Evolutionary conservation across 2,329 filamentous ascomycete species (phyloP).

Genomic region (Cadophora gregata): DNA sequence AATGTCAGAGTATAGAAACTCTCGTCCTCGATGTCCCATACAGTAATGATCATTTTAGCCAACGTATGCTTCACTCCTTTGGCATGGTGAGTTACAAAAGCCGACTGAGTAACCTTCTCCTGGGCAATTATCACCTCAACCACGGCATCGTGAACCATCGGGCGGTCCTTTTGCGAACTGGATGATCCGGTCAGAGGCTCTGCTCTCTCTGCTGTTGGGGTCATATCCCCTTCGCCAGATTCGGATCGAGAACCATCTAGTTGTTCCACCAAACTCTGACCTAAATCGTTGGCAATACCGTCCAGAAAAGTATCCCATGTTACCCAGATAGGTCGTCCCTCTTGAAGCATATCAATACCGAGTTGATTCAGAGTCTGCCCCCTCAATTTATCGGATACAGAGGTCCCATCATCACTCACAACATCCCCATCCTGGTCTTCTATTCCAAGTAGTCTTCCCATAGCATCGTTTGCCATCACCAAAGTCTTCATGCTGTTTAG

Average conservation of each 20-base stretch:
- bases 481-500: slow-evolving; percentile 73
- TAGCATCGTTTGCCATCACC: slow-evolving; percentile 76
- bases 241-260: slow-evolving; percentile 18
- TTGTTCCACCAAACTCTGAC: slow-evolving; percentile 22
- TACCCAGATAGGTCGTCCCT: slow-evolving; percentile 66
- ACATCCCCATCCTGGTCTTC: slow-evolving; percentile 50
- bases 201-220: slow-evolving; percentile 46
- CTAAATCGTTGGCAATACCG: slow-evolving; percentile 48
- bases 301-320: slow-evolving; percentile 65
- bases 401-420: slow-evolving; percentile 48
- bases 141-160: slow-evolving; percentile 61
- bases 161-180: slow-evolving; percentile 42
- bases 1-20: slow-evolving; percentile 79
- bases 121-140: slow-evolving; percentile 71
- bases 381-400: slow-evolving; percentile 62
- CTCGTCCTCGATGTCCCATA: slow-evolving; percentile 73
- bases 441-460: slow-evolving; percentile 71
- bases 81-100: slow-evolving; percentile 17
- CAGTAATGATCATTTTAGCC: slow-evolving; percentile 78
- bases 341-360: slow-evolving; percentile 75
- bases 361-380: slow-evolving; percentile 72
- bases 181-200: slow-evolving; percentile 30
- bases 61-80: slow-evolving; percentile 52
- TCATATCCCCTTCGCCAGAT: slow-evolving; percentile 38
- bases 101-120: slow-evolving; percentile 27